A percentile compares a stretch with the other conserved stretches of the same genome.
Evolutionary conservation across 1,139 yeast species (phyloP).

Genomic region (Kodamaea arcana): DNA sequence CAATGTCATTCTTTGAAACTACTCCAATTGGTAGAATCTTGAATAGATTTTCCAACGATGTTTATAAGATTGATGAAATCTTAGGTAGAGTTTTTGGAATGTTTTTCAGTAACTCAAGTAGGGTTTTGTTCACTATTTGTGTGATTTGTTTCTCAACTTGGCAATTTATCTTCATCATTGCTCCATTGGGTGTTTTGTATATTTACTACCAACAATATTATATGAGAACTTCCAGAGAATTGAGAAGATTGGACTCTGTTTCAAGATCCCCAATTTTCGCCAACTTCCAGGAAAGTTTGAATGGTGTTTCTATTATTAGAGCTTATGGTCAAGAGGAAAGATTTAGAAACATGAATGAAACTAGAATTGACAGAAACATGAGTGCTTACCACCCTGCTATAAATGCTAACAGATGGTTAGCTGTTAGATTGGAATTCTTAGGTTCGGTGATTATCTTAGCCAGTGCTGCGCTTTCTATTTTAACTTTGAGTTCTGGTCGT

Average conservation of each 20-base stretch:
- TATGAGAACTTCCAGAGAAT: slow-evolving; percentile 84
- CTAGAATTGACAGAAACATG: slow-evolving; percentile 80
- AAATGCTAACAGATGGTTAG: slow-evolving; percentile 94
- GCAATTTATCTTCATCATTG: slow-evolving; percentile 67
- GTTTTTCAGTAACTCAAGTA: slow-evolving; percentile 69
- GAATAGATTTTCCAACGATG: slow-evolving; percentile 91
- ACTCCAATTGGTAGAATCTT: slow-evolving; percentile 94
- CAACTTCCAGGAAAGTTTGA: slow-evolving; percentile 92
- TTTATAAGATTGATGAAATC: slow-evolving; percentile 86
- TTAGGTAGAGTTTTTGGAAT: slow-evolving; percentile 80
- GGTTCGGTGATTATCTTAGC: slow-evolving; percentile 85
- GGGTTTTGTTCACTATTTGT: slow-evolving; percentile 75
- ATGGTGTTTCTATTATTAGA: slow-evolving; percentile 85
- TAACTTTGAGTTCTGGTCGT: slow-evolving; percentile 61
- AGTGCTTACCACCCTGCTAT: slow-evolving; percentile 92
- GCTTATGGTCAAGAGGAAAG: slow-evolving; percentile 79
- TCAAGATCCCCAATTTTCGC: slow-evolving; percentile 94
- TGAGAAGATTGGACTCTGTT: slow-evolving; percentile 90
- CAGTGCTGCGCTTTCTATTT: slow-evolving; percentile 77
- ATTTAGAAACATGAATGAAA: slow-evolving; percentile 69
- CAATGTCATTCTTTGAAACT: slow-evolving; percentile 96
- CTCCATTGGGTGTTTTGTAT: slow-evolving; percentile 72
- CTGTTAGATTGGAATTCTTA: slow-evolving; percentile 84
- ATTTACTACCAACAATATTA: slow-evolving; percentile 86
- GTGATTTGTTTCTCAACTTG: slow-evolving; percentile 88